Conservation (phyloP, 768 basidiomycete species). For the Fomitopsis pulvina region DNA sequence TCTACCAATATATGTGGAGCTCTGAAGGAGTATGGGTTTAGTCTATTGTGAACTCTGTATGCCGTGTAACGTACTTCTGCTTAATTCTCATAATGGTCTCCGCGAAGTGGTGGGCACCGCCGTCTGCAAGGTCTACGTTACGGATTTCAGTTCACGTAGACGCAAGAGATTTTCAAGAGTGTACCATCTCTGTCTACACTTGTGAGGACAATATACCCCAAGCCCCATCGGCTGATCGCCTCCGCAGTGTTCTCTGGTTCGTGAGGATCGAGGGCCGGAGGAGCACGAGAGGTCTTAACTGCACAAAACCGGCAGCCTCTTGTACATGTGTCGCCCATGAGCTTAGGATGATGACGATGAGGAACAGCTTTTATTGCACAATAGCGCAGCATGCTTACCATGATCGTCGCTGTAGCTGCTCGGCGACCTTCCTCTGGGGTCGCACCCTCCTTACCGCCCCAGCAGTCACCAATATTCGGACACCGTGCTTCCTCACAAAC, state of each 20-base stretch:
- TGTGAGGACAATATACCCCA: constrained; percentile 96
- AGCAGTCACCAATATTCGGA: constrained; percentile 99
- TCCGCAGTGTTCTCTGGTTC: constrained; percentile 99
- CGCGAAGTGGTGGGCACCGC: constrained; percentile 91
- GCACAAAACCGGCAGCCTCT: constrained; percentile 97
- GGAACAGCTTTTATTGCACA: constrained; percentile 66
- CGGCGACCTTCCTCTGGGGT: constrained; percentile 68
- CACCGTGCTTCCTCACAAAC: constrained; percentile 99
- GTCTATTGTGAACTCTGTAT: neutral
- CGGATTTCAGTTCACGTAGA: neutral
- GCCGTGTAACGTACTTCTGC: constrained; percentile 63
- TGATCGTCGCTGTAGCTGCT: constrained; percentile 95
- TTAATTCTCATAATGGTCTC: constrained; percentile 94
- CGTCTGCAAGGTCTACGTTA: constrained; percentile 75
- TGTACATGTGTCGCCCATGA: constrained; percentile 99
- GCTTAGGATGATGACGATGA: constrained; percentile 75
- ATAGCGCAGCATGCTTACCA: constrained; percentile 44
- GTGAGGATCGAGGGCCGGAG: constrained; percentile 89
- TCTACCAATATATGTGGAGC: constrained; percentile 96
- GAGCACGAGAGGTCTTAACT: constrained; percentile 86
- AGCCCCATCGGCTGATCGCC: constrained; percentile 94
- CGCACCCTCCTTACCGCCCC: constrained; percentile 76
- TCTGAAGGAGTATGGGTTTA: constrained; percentile 33
- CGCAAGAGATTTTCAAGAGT: constrained; percentile 18
- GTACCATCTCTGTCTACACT: constrained; percentile 94